These are phyloP conservation scores for Pseudonectria buxi DNA, from an alignment of 2,329 filamentous ascomycete species.

Conservation along the genomic window DNA sequence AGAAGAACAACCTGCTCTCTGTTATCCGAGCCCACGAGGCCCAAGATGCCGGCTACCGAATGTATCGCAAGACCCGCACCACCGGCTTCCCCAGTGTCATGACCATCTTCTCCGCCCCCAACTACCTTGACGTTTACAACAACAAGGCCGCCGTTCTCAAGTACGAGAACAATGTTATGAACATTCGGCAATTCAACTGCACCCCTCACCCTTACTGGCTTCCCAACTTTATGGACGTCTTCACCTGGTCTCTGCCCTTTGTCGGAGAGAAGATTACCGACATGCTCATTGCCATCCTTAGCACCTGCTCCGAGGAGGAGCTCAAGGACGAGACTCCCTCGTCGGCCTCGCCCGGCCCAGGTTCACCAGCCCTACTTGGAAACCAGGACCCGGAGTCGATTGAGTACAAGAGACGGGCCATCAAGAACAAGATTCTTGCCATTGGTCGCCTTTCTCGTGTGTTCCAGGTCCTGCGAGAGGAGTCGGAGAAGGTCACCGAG, in stretches of 20 bases:
- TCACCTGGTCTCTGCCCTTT: conserved; percentile 99
- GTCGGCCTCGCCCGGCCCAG: conserved; percentile 60
- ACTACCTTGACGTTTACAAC: conserved; percentile 99
- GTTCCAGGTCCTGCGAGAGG: conserved; percentile 96
- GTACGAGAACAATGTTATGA: conserved; percentile 99
- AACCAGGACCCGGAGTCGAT: conserved; percentile 71
- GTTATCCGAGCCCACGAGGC: conserved; percentile 97
- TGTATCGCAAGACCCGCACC: conserved; percentile 97
- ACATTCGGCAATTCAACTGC: conserved; percentile 99
- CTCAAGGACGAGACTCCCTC: conserved; percentile 79
- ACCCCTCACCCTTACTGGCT: conserved; percentile 99
- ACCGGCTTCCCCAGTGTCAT: conserved; percentile 98
- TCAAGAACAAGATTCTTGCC: conserved; percentile 99
- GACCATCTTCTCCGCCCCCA: conserved; percentile 99
- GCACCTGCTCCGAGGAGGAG: conserved; percentile 98
- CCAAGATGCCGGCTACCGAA: conserved; percentile 95
- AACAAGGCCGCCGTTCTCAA: conserved; percentile 99
- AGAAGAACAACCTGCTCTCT: conserved; percentile 97
- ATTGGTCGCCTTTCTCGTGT: conserved; percentile 95
- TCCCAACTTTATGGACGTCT: conserved; percentile 99
- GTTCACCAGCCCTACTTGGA: conserved; percentile 57
- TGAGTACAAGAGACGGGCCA: conserved; percentile 90
- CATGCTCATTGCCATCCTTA: conserved; percentile 97
- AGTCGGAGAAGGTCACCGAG: conserved; percentile 93
- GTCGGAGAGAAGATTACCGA: conserved; percentile 99